A percentile compares a stretch with the other conserved stretches of the same genome.
These are phyloP conservation scores for Aspergillus kassunensis DNA, from an alignment of 495 filamentous ascomycete genomes.

Conservation along the genomic window DNA sequence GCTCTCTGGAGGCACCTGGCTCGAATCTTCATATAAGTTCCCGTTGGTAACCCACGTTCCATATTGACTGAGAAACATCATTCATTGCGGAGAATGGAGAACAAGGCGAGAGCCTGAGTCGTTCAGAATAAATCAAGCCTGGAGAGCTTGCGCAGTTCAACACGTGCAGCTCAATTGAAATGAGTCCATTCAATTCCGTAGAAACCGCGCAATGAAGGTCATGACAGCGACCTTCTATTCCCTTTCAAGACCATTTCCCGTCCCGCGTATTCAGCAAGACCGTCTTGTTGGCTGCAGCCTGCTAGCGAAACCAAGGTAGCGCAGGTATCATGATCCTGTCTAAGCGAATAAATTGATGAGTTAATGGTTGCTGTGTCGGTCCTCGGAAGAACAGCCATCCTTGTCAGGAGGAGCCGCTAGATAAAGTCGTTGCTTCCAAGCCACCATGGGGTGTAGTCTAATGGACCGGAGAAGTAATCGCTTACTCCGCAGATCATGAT, in stretches of 20 bases:
- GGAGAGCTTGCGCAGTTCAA: neutral
- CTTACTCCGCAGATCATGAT: too few relatives aligned
- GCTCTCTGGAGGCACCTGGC: too few relatives aligned
- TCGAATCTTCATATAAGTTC: constrained; percentile 5
- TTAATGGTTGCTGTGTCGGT: too few relatives aligned
- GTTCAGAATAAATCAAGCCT: constrained; percentile 3
- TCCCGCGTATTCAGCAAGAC: too few relatives aligned
- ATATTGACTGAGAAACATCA: neutral
- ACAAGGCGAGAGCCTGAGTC: neutral
- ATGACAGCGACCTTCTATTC: neutral
- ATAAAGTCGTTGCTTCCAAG: too few relatives aligned
- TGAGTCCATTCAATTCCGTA: neutral
- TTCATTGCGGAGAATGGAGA: neutral
- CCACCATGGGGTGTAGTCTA: too few relatives aligned
- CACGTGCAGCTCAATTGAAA: constrained; percentile 5
- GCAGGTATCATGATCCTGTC: neutral
- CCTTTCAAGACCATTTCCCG: neutral
- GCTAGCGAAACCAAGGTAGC: neutral
- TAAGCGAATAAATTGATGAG: too few relatives aligned
- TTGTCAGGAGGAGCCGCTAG: too few relatives aligned
- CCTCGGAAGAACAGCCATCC: too few relatives aligned
- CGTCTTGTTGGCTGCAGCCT: neutral
- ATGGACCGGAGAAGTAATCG: too few relatives aligned
- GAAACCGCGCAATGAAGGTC: neutral
- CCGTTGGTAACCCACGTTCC: neutral